Percentiles rank a stretch among this genome's conserved stretches.
These are phyloP conservation scores for Podaxis pistillaris DNA, from an alignment of 768 basidiomycete genomes.

Conservation along the genomic window DNA sequence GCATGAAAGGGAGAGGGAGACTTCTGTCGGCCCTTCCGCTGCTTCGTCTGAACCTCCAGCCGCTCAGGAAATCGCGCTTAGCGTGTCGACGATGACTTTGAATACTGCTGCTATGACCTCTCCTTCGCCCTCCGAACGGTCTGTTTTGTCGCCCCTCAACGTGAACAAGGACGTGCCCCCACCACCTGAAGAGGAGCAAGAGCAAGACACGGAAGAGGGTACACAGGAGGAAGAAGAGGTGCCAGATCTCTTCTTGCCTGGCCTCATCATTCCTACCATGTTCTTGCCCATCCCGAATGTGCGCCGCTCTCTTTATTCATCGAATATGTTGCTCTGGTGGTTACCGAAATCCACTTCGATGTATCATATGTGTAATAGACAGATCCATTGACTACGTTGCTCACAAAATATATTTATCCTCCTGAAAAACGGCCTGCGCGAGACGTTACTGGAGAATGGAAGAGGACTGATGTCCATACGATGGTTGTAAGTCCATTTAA, in stretches of 20 bases:
- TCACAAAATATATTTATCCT: constrained; percentile 81
- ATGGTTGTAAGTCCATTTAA: constrained; percentile 62
- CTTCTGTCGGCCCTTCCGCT: constrained; percentile 29
- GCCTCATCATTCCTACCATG: constrained; percentile 71
- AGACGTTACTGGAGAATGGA: constrained; percentile 76
- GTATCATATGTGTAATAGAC: constrained; percentile 61
- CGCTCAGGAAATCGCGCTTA: constrained; percentile 44
- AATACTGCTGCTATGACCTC: constrained; percentile 22
- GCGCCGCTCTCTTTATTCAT: constrained; percentile 50
- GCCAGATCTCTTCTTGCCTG: constrained; percentile 65
- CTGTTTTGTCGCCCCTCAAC: constrained; percentile 28
- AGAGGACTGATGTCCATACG: constrained; percentile 68
- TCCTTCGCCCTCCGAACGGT: constrained; percentile 21
- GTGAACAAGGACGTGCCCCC: constrained; percentile 57
- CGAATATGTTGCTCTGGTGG: constrained; percentile 59
- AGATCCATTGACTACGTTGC: constrained; percentile 76
- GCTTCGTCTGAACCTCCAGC: constrained; percentile 30
- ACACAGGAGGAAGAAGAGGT: constrained; percentile 31
- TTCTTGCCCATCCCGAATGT: constrained; percentile 90
- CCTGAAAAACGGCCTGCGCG: constrained; percentile 72
- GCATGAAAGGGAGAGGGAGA: constrained; percentile 16
- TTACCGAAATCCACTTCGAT: constrained; percentile 48
- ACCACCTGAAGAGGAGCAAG: constrained; percentile 24
- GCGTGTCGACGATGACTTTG: constrained; percentile 19
- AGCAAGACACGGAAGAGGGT: constrained; percentile 34